phyloP scores from a whole-genome alignment of 169 alveolate genomes.

The Cryptosporidium sp. region DNA sequence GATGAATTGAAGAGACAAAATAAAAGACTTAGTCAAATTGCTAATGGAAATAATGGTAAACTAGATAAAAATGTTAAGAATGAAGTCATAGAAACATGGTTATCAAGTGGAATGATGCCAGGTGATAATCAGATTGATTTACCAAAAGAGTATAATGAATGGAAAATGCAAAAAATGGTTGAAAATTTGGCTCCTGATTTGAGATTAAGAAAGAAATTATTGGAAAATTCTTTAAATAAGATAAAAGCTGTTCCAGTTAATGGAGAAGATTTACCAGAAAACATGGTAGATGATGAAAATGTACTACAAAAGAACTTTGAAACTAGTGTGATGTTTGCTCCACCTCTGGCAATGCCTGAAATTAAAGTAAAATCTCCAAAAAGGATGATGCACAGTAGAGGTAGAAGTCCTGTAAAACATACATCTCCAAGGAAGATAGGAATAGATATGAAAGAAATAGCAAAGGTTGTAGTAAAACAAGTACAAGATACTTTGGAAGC shows the following conservation, averaged over 20 bases:
- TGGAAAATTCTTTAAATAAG: slow-evolving; percentile 39
- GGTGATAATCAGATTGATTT: slow-evolving; percentile 60
- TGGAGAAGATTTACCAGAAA: not conserved
- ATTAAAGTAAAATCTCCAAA: slow-evolving; percentile 39
- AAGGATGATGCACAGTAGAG: not conserved
- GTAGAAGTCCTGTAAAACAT: slow-evolving; percentile 17
- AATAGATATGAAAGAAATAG: slow-evolving; percentile 54
- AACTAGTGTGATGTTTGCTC: slow-evolving; percentile 49
- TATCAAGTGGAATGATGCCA: slow-evolving; percentile 71
- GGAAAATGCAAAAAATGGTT: slow-evolving; percentile 36
- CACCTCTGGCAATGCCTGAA: slow-evolving; percentile 50
- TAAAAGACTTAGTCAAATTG: not conserved
- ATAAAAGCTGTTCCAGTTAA: slow-evolving; percentile 36
- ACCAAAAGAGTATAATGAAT: slow-evolving; percentile 46
- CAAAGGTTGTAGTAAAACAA: slow-evolving; percentile 43
- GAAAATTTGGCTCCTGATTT: slow-evolving; percentile 50
- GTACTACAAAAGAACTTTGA: slow-evolving; percentile 8
- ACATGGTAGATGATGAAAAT: not conserved
- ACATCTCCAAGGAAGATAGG: slow-evolving; percentile 21
- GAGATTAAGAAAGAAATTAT: slow-evolving; percentile 55
- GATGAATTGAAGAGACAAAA: not conserved
- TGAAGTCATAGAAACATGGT: slow-evolving; percentile 41
- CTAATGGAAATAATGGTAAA: not conserved
- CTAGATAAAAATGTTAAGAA: not conserved
- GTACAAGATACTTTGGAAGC: slow-evolving; percentile 35